These are phyloP conservation scores for Botrytis pseudocinerea DNA, from an alignment of 2,329 filamentous ascomycete species.

Conservation along the genomic window DNA sequence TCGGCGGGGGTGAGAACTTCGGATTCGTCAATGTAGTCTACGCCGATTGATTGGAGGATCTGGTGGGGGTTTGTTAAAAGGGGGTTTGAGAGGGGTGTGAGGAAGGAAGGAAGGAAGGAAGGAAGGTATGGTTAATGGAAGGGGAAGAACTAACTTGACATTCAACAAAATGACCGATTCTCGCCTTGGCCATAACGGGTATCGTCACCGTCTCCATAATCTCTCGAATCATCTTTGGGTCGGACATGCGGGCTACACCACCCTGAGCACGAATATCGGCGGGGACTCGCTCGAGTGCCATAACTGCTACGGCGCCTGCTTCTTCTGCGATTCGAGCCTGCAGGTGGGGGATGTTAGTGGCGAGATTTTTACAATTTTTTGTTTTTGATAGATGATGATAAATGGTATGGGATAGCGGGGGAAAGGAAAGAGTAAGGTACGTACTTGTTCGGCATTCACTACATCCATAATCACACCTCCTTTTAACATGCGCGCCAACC, in stretches of 20 bases:
- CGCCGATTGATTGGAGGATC: slow-evolving; percentile 91
- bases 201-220: slow-evolving; percentile 96
- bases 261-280: slow-evolving; percentile 92
- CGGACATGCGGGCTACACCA: slow-evolving; percentile 95
- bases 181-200: slow-evolving; percentile 97
- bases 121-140: neutral
- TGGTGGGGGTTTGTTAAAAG: slow-evolving; percentile 41
- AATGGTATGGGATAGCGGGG: neutral
- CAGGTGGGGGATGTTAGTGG: neutral
- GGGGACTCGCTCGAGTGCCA: slow-evolving; percentile 96
- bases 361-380: slow-evolving; percentile 22
- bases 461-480: slow-evolving; percentile 99
- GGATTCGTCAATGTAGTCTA: slow-evolving; percentile 98
- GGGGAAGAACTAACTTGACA: slow-evolving; percentile 62
- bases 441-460: slow-evolving; percentile 79
- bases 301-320: slow-evolving; percentile 92
- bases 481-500: slow-evolving; percentile 96
- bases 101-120: neutral
- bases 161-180: slow-evolving; percentile 97
- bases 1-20: slow-evolving; percentile 97
- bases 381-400: neutral
- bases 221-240: slow-evolving; percentile 90
- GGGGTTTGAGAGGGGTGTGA: neutral
- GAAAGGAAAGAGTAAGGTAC: slow-evolving; percentile 18
- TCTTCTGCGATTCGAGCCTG: slow-evolving; percentile 95